Percentiles rank a stretch among this genome's conserved stretches.
These are phyloP conservation scores for Hibiscus syriacus DNA, from an alignment of 345 rosid genomes.

Conservation along the genomic window DNA sequence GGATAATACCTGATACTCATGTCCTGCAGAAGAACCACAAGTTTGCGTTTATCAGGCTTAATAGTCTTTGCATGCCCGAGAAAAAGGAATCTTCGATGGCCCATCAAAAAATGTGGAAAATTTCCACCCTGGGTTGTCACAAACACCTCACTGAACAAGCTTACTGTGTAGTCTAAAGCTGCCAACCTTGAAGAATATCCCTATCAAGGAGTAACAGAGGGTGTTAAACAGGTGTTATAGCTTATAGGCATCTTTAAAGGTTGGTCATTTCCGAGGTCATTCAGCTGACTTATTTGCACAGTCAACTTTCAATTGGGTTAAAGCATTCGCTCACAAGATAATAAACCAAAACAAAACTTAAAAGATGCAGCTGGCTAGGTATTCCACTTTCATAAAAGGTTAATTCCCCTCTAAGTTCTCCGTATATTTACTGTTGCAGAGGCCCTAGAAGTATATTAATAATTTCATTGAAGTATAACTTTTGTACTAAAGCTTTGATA, in stretches of 20 bases:
- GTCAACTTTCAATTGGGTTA: background rate
- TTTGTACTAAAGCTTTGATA: background rate
- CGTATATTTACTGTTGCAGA: too few species aligned
- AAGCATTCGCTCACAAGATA: too few species aligned
- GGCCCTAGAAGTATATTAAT: too few species aligned
- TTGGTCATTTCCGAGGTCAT: background rate
- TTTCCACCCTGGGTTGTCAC: conserved; percentile 95
- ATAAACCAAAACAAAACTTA: too few species aligned
- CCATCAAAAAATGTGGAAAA: conserved; percentile 95
- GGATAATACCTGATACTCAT: conserved; percentile 55
- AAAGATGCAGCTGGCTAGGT: too few species aligned
- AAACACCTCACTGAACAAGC: conserved; percentile 85
- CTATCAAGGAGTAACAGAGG: conserved; percentile 30
- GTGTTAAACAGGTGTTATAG: background rate
- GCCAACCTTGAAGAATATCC: conserved; percentile 95
- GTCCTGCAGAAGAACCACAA: conserved; percentile 69
- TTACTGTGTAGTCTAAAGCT: conserved; percentile 88
- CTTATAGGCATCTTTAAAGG: background rate
- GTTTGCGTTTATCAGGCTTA: conserved; percentile 77
- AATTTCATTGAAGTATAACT: too few species aligned
- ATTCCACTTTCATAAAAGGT: too few species aligned
- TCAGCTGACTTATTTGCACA: background rate
- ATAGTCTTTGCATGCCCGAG: conserved; percentile 58
- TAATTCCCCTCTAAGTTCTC: too few species aligned
- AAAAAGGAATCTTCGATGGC: conserved; percentile 80